A percentile compares a stretch with the other conserved stretches of the same genome.
Conservation (phyloP, 2,329 filamentous ascomycete genomes). For the Cryphonectria naterciae region DNA sequence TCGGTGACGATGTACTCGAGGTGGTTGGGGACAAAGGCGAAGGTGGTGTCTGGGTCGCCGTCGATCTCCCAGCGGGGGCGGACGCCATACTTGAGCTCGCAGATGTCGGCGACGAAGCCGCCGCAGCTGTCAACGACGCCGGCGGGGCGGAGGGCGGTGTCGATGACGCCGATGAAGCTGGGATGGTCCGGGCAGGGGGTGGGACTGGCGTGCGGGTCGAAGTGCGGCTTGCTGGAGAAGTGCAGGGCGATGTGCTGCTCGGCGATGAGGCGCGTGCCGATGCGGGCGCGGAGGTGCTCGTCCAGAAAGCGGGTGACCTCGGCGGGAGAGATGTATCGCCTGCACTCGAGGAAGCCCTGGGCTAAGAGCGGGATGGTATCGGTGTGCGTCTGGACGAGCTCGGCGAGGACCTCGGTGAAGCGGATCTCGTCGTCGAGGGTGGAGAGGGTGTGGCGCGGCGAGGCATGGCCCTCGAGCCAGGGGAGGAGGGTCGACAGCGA, state of each 20-base stretch:
- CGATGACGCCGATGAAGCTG: conserved; percentile 92
- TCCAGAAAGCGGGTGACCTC: conserved; percentile 94
- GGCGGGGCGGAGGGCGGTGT: conserved; percentile 83
- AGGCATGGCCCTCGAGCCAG: conserved; percentile 55
- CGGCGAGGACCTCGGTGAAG: conserved; percentile 91
- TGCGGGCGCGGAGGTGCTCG: conserved; percentile 88
- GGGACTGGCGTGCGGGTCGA: conserved; percentile 56
- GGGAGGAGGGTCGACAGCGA: conserved; percentile 89
- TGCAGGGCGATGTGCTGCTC: conserved; percentile 97
- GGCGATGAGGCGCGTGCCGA: conserved; percentile 90
- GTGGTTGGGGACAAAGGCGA: conserved; percentile 94
- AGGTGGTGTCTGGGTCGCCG: conserved; percentile 83
- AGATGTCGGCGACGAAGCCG: conserved; percentile 91
- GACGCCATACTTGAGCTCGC: conserved; percentile 92
- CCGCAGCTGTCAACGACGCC: conserved; percentile 83
- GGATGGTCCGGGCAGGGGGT: conserved; percentile 56
- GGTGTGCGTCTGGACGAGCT: conserved; percentile 91
- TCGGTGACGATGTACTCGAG: conserved; percentile 98
- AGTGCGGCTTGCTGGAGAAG: conserved; percentile 70
- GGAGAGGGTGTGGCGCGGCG: conserved; percentile 62
- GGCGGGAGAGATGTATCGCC: conserved; percentile 80
- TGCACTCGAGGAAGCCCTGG: conserved; percentile 88
- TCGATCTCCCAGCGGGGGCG: conserved; percentile 80
- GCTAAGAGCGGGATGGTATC: conserved; percentile 95
- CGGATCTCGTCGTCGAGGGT: conserved; percentile 84